Evolutionary conservation across 139 green algal genomes (phyloP).

Genomic region (Coelastrella sp.): DNA sequence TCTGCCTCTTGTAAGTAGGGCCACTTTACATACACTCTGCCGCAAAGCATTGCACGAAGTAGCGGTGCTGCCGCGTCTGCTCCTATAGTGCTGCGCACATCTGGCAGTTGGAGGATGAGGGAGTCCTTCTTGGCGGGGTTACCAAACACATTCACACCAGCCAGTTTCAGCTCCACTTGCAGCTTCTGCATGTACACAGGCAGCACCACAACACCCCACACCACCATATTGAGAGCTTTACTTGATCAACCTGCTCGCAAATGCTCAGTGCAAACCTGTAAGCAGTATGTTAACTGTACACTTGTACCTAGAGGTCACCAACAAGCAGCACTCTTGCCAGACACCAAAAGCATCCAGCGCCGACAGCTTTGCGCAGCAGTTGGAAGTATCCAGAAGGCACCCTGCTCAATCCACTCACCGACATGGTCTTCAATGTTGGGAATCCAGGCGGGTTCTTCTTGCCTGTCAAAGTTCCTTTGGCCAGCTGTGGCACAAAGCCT

Average conservation of each 20-base stretch:
- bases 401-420: slow-evolving; percentile 20
- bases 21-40: slow-evolving; percentile 88
- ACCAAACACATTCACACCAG: slow-evolving; percentile 87
- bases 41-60: slow-evolving; percentile 65
- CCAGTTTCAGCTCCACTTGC: slow-evolving; percentile 58
- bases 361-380: too few species aligned
- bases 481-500: slow-evolving; percentile 78
- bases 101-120: slow-evolving; percentile 73
- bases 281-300: too few species aligned
- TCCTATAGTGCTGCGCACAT: slow-evolving; percentile 26
- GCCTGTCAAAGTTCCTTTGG: slow-evolving; percentile 73
- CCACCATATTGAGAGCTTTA: too few species aligned
- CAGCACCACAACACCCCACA: not conserved
- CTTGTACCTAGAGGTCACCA: too few species aligned
- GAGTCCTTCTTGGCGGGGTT: slow-evolving; percentile 83
- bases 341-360: not conserved
- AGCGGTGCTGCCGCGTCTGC: slow-evolving; percentile 25
- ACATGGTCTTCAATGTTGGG: slow-evolving; percentile 50
- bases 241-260: too few species aligned
- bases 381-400: too few species aligned
- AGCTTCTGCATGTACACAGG: slow-evolving; percentile 6
- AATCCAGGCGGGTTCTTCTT: slow-evolving; percentile 52
- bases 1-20: slow-evolving; percentile 85
- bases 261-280: too few species aligned
- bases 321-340: not conserved